Percentiles rank a stretch among this genome's conserved stretches.
Conservation (phyloP, 352 stramenopile genomes). For the Phytopythium helicoides region DNA sequence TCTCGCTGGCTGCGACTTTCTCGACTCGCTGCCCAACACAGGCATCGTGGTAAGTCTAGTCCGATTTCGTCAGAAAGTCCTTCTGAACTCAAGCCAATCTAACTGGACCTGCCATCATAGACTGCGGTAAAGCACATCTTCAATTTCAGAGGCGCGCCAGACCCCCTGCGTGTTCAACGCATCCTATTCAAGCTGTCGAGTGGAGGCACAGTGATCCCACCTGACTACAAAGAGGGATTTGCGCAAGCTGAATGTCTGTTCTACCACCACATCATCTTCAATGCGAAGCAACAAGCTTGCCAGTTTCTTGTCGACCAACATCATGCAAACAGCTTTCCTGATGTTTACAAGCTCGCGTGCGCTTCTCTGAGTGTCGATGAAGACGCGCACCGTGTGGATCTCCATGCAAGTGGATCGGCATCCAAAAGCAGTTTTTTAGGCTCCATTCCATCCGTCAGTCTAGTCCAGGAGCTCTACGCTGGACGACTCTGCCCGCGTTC, state of each 20-base stretch:
- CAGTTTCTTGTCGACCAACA: slow-evolving; percentile 52
- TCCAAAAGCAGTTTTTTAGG: not conserved
- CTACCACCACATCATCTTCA: slow-evolving; percentile 78
- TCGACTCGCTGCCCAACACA: slow-evolving; percentile 76
- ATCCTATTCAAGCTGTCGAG: slow-evolving; percentile 61
- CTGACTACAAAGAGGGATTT: slow-evolving; percentile 53
- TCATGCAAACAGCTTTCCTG: slow-evolving; percentile 45
- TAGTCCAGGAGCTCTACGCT: not conserved
- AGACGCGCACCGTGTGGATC: not conserved
- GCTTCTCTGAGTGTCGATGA: slow-evolving; percentile 30
- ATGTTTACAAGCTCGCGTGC: slow-evolving; percentile 41
- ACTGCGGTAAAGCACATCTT: slow-evolving; percentile 76
- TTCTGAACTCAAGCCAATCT: not conserved
- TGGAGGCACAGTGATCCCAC: slow-evolving; percentile 39
- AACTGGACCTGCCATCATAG: slow-evolving; percentile 21
- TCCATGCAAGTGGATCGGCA: not conserved
- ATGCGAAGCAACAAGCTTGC: slow-evolving; percentile 34
- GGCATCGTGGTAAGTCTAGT: slow-evolving; percentile 71
- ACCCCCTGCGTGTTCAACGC: slow-evolving; percentile 53
- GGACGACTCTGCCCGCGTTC: not conserved
- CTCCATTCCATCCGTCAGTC: not conserved
- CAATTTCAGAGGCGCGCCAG: slow-evolving; percentile 59
- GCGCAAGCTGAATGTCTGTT: slow-evolving; percentile 70
- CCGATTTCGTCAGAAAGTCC: too few relatives aligned
- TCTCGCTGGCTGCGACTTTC: slow-evolving; percentile 70